Evolutionary conservation across 2,329 filamentous ascomycete species (phyloP).

Genomic region (Aureobasidium sp.): DNA sequence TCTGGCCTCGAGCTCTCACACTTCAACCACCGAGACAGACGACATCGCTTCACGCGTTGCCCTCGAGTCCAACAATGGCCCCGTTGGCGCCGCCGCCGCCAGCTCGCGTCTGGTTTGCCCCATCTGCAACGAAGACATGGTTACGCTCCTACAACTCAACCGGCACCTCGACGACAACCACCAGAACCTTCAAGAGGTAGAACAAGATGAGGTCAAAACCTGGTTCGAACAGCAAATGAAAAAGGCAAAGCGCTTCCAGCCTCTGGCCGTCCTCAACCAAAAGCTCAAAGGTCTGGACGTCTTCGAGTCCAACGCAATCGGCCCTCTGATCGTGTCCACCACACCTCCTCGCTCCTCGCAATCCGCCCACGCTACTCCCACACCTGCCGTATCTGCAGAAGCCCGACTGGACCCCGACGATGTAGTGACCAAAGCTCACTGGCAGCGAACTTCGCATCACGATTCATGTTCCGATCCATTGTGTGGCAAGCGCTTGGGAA

Average conservation of each 20-base stretch:
- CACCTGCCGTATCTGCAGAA: conserved; percentile 25
- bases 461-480: conserved; percentile 82
- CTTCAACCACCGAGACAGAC: conserved; percentile 64
- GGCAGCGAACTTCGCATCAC: conserved; percentile 69
- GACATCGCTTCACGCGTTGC: conserved; percentile 79
- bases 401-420: conserved; percentile 70
- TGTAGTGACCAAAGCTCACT: conserved; percentile 78
- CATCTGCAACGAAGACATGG: conserved; percentile 99
- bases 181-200: conserved; percentile 78
- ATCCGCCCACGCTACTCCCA: conserved; percentile 25
- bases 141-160: conserved; percentile 33
- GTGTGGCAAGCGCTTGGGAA: conserved; percentile 72
- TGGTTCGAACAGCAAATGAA: conserved; percentile 95
- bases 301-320: conserved; percentile 72
- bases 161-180: conserved; percentile 83
- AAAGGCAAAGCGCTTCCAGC: conserved; percentile 89
- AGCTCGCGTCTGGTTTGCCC: conserved; percentile 75
- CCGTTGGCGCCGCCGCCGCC: conserved; percentile 44
- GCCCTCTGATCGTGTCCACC: conserved; percentile 33
- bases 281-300: conserved; percentile 88
- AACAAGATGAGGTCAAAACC: conserved; percentile 90
- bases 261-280: conserved; percentile 83
- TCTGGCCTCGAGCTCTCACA: conserved; percentile 58
- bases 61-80: conserved; percentile 51
- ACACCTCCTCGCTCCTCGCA: conserved; percentile 27